A percentile compares a stretch with the other conserved stretches of the same genome.
These are phyloP conservation scores for Dothistroma pini DNA, from an alignment of 2,329 filamentous ascomycete genomes.

Conservation along the genomic window DNA sequence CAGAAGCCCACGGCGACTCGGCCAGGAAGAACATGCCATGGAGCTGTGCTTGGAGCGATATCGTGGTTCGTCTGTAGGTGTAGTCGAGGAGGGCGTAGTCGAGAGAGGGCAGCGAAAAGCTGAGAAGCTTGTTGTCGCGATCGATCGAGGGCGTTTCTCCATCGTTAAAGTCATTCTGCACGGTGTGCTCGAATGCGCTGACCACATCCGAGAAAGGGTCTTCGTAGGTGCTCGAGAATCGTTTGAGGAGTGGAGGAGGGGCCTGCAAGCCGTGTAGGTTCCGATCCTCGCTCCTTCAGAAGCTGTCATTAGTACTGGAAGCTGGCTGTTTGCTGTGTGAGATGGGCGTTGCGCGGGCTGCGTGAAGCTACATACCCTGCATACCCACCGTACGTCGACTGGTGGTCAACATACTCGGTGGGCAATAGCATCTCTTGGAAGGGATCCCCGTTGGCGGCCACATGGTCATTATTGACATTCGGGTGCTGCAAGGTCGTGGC, in stretches of 20 bases:
- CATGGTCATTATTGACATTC: conserved; percentile 37
- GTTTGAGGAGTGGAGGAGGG: conserved; percentile 31
- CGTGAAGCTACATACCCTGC: conserved; percentile 47
- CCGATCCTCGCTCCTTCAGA: conserved; percentile 29
- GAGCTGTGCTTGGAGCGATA: conserved; percentile 69
- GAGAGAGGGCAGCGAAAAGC: conserved; percentile 47
- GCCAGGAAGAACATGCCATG: conserved; percentile 89
- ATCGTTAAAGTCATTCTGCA: conserved; percentile 37
- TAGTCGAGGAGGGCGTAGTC: conserved; percentile 64
- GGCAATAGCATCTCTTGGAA: conserved; percentile 47
- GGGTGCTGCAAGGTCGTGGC: conserved; percentile 55
- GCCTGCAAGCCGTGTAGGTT: conserved; percentile 25
- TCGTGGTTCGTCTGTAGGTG: conserved; percentile 58
- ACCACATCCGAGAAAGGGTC: conserved; percentile 51
- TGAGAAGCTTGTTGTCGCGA: conserved; percentile 57
- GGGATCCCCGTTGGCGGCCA: conserved; percentile 43
- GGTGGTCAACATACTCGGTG: conserved; percentile 56
- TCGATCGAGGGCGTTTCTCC: conserved; percentile 56
- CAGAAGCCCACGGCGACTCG: conserved; percentile 65
- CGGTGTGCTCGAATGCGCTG: conserved; percentile 46
- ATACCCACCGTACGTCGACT: conserved; percentile 58
- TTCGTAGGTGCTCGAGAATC: conserved; percentile 42
- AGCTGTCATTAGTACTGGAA: not conserved
- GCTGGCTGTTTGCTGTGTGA: not conserved
- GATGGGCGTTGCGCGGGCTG: not conserved